Percentiles rank a stretch among this genome's conserved stretches.
These are phyloP conservation scores for Euphrasia arctica DNA, from an alignment of 305 asterid species.

Conservation along the genomic window DNA sequence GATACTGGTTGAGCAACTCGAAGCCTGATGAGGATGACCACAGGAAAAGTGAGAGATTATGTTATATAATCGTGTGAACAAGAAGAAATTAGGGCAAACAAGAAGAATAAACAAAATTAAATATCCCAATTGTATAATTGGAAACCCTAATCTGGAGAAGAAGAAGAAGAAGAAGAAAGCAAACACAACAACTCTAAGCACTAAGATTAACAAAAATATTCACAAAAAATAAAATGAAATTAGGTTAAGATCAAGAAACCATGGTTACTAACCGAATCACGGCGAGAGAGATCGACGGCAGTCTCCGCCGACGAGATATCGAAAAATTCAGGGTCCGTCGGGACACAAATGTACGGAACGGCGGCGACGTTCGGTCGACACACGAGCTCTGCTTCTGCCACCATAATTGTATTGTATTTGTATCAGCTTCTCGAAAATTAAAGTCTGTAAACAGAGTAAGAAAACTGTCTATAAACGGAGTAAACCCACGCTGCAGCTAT, in stretches of 20 bases:
- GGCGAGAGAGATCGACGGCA: conserved; percentile 38
- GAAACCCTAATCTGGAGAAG: conserved; percentile 20
- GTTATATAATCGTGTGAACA: conserved; percentile 22
- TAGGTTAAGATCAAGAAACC: neutral
- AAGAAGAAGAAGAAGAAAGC: neutral
- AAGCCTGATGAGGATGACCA: conserved; percentile 31
- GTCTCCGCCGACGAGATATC: conserved; percentile 17
- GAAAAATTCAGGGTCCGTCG: neutral
- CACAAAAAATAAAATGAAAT: neutral
- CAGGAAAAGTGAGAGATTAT: conserved; percentile 16
- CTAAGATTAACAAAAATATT: neutral
- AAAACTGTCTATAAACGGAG: no score
- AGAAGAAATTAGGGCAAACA: neutral
- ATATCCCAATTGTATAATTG: conserved; percentile 1
- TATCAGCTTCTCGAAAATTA: neutral
- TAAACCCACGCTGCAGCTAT: no score
- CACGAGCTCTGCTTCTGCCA: conserved; percentile 45
- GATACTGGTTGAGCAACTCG: conserved; percentile 52
- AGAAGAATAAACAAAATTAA: neutral
- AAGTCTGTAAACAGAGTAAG: conserved; percentile 10
- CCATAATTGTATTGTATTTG: conserved; percentile 30
- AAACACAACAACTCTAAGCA: conserved; percentile 7
- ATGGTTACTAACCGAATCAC: conserved; percentile 41
- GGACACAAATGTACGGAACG: conserved; percentile 40
- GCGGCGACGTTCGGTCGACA: conserved; percentile 35